Conservation (phyloP, 805 yeast genomes). For the Ogataea trehalophila region DNA sequence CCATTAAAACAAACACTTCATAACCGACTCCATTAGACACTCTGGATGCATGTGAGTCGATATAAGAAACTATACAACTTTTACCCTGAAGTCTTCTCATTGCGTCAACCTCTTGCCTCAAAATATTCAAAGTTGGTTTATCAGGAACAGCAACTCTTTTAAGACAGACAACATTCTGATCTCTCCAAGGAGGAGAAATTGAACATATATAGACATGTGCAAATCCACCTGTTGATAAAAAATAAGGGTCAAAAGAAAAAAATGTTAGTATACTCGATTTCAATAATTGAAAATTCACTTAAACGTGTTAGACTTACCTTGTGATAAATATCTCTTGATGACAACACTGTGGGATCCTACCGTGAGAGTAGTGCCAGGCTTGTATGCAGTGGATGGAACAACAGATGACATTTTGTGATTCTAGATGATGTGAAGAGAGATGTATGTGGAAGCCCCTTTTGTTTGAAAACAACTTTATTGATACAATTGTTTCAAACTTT, state of each 20-base stretch:
- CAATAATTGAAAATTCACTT: background rate
- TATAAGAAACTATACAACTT: slow-evolving; percentile 78
- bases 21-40: slow-evolving; percentile 49
- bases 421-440: too few species aligned
- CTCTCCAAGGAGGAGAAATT: slow-evolving; percentile 56
- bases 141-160: slow-evolving; percentile 95
- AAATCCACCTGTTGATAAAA: slow-evolving; percentile 55
- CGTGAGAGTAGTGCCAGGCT: slow-evolving; percentile 71
- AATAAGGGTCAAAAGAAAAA: background rate
- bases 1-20: slow-evolving; percentile 79
- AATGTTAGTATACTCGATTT: background rate
- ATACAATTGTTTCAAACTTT: too few species aligned
- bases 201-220: slow-evolving; percentile 89
- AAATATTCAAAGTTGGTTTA: slow-evolving; percentile 71
- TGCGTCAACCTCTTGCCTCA: slow-evolving; percentile 95
- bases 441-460: too few species aligned
- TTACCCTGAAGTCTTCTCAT: slow-evolving; percentile 85
- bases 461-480: too few species aligned
- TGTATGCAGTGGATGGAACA: slow-evolving; percentile 53
- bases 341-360: slow-evolving; percentile 81
- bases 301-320: slow-evolving; percentile 42
- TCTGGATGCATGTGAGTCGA: slow-evolving; percentile 92
- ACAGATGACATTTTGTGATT: slow-evolving; percentile 16
- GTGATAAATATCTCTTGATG: slow-evolving; percentile 68
- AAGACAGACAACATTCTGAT: slow-evolving; percentile 64